These are phyloP conservation scores for Lentinula novae-zelandiae DNA, from an alignment of 1,284 basidiomycete species.

Conservation along the genomic window DNA sequence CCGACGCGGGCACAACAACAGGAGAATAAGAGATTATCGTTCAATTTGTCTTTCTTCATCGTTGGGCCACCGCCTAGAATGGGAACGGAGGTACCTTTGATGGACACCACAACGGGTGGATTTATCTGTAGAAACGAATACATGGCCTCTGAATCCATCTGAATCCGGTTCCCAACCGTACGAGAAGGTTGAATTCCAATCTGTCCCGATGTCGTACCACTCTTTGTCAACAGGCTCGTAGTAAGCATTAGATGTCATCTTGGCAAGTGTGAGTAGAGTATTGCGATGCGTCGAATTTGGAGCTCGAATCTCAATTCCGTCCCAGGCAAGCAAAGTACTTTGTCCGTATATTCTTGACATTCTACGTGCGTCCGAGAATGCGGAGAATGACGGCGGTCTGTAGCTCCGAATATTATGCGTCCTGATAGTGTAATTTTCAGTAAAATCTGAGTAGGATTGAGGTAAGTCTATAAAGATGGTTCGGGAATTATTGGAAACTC, in stretches of 20 bases:
- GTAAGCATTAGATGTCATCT: constrained; percentile 85
- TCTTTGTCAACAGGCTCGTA: constrained; percentile 37
- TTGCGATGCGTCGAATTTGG: constrained; percentile 63
- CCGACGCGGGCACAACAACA: constrained; percentile 89
- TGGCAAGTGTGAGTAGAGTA: constrained; percentile 69
- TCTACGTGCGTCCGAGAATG: constrained; percentile 45
- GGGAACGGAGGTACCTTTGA: constrained; percentile 90
- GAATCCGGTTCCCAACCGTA: constrained; percentile 86
- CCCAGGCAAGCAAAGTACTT: constrained; percentile 51
- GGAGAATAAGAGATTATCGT: constrained; percentile 87
- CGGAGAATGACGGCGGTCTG: constrained; percentile 48
- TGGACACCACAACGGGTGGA: constrained; percentile 82
- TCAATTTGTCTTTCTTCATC: constrained; percentile 71
- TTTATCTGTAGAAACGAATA: constrained; percentile 80
- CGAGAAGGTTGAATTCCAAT: constrained; percentile 67
- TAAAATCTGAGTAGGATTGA: constrained; percentile 15
- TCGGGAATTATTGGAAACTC: constrained; percentile 45
- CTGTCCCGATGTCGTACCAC: constrained; percentile 63
- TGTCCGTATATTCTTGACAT: constrained; percentile 46
- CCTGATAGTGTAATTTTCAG: constrained; percentile 32
- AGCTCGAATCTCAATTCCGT: constrained; percentile 30
- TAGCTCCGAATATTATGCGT: constrained; percentile 39
- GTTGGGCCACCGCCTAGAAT: constrained; percentile 74
- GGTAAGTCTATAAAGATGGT: constrained; percentile 59
- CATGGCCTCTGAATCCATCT: constrained; percentile 89